A percentile compares a stretch with the other conserved stretches of the same genome.
Evolutionary conservation across 1,284 basidiomycete genomes (phyloP).

Genomic region (Tetrapyrgos nigripes): DNA sequence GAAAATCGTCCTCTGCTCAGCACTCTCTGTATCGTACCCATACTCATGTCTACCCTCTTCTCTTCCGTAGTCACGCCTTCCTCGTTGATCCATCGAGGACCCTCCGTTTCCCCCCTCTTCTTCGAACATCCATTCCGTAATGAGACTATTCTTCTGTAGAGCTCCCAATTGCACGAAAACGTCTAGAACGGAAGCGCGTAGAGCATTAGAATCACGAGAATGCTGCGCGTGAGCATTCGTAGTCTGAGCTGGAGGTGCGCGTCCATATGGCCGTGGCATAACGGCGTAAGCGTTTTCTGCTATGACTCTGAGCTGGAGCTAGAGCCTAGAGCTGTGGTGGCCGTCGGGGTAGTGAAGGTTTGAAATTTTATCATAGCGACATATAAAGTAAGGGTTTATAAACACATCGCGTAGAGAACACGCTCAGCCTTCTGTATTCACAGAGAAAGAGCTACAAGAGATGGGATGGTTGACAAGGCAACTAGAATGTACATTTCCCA

Average conservation of each 20-base stretch:
- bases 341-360: background rate
- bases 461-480: background rate
- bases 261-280: background rate
- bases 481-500: background rate
- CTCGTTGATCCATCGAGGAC: background rate
- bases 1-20: background rate
- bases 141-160: slow-evolving; percentile 34
- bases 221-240: background rate
- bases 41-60: background rate
- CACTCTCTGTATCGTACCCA: background rate
- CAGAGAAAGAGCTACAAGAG: background rate
- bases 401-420: background rate
- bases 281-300: too few species aligned
- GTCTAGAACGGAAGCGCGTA: slow-evolving; percentile 37
- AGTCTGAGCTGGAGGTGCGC: background rate
- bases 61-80: background rate
- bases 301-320: too few species aligned
- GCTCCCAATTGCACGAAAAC: slow-evolving; percentile 38
- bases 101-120: background rate
- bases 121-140: slow-evolving; percentile 38
- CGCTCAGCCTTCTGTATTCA: too few species aligned
- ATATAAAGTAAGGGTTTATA: background rate
- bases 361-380: background rate
- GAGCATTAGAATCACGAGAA: slow-evolving; percentile 20
- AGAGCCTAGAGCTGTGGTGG: background rate